Base-by-base conservation (phyloP, 2,329 filamentous ascomycete genomes). In the Rasamsonia emersonii region DNA sequence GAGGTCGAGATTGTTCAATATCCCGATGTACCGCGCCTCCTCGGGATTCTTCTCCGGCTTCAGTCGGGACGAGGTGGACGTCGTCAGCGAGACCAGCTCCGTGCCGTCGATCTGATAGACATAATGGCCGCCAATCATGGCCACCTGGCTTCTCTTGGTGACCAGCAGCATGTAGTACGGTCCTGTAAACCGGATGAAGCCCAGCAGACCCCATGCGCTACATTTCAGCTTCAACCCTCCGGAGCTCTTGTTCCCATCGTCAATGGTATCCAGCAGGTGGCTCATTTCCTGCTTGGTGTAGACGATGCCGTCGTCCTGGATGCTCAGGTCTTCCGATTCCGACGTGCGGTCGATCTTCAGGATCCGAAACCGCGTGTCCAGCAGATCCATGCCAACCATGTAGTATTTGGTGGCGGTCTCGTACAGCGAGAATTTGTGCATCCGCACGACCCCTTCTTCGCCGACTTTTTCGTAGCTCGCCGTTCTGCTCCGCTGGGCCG, bases 361-460 rank as follows among this genome's bases (percentile, higher is more conserved):
- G 35, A 98, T 86, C 31, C 88, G 79, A 58, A 91, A 96, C 16
- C 82, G 77, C 49, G 76, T 81, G 57, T 96, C 91, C 45, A 86
- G 79, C 35, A 94, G 77, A 54, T 98, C 91, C 31, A 84, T 82
- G 9, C 91, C 91, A 11, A 96, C 86, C 42, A 98, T 81, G 57
- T 95, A 98, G 59, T 91, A 98, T 32, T 86, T 76, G 34, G 80
- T 86, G 9, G 85, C 83, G 3, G 91, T 98, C 64, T 98, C 91
- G 59, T 98, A 96, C 14, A 98, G 65, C n/a, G 84, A 91, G 59
- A 94, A 96, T 51, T 91, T 93, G 66, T 95, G 86, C 86, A 98
- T 94, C 34, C 67, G 68, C 36, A 62, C 66, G 26, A 71, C 59
- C 2, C 65, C 64, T 33, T 70, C 62, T 35, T 66, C 63, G 9